Evolutionary conservation across 2,329 filamentous ascomycete species (phyloP).

Genomic region (Thielaviopsis euricoi): DNA sequence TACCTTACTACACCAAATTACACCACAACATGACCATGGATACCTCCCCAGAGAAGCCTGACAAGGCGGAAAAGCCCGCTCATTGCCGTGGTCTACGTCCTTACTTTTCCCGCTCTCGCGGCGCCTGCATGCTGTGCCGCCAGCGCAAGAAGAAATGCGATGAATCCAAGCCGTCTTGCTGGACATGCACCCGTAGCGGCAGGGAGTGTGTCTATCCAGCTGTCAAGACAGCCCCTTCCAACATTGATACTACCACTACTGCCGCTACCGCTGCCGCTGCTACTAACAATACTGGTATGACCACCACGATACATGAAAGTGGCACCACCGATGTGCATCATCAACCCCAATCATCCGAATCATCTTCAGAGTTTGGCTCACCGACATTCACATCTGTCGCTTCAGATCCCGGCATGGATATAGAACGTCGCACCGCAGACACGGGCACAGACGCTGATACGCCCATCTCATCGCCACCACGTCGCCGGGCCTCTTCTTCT

Average conservation of each 20-base stretch:
- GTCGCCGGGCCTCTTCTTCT: not conserved
- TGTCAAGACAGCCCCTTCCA: not conserved
- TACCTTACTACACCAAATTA: not conserved
- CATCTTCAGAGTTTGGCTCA: not conserved
- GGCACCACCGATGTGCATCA: not conserved
- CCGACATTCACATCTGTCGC: not conserved
- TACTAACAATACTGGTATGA: not conserved
- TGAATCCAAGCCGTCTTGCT: conserved; percentile 16
- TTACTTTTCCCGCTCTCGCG: conserved; percentile 11
- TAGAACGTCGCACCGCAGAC: not conserved
- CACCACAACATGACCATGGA: not conserved
- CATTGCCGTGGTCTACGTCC: conserved; percentile 9
- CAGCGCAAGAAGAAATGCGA: conserved; percentile 22
- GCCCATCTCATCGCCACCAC: not conserved
- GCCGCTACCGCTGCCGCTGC: no score
- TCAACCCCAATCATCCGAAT: not conserved
- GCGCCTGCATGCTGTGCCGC: conserved; percentile 18
- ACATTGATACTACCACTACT: no score
- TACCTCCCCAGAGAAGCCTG: not conserved
- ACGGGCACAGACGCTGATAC: not conserved
- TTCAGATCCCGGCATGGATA: not conserved
- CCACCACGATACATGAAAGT: not conserved
- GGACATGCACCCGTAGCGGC: conserved; percentile 11
- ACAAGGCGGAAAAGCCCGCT: conserved; percentile 1
- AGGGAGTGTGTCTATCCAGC: conserved; percentile 8